These are phyloP conservation scores for Fusarium sp. DNA, from an alignment of 2,329 filamentous ascomycete genomes.

Conservation along the genomic window DNA sequence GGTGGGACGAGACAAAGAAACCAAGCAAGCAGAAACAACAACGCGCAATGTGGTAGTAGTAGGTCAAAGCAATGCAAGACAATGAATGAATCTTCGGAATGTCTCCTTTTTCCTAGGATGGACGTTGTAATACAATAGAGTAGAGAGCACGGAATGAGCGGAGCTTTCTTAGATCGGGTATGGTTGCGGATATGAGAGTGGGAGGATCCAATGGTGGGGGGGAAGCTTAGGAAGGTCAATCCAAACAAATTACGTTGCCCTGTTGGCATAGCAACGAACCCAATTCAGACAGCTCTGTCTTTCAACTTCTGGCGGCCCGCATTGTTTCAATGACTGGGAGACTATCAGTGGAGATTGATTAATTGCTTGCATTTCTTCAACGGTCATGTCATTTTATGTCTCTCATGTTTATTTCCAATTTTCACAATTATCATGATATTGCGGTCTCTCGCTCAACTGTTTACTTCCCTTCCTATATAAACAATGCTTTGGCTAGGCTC, in stretches of 20 bases:
- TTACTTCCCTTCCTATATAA: too few species aligned
- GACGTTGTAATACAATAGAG: constrained; percentile 17
- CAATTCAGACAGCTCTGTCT: constrained; percentile 11
- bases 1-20: not conserved
- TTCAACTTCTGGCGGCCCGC: constrained; percentile 15
- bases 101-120: constrained; percentile 10
- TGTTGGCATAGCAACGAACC: constrained; percentile 31
- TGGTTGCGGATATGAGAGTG: constrained; percentile 24
- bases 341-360: constrained; percentile 19
- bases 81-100: constrained; percentile 15
- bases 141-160: constrained; percentile 33
- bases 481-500: not conserved
- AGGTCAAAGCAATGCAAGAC: constrained; percentile 12
- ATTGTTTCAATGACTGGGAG: constrained; percentile 31
- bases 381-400: not conserved
- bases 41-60: not conserved
- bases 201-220: constrained; percentile 26
- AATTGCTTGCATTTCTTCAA: constrained; percentile 36
- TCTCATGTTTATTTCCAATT: not conserved
- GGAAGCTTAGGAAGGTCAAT: constrained; percentile 8
- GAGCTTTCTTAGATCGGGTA: constrained; percentile 34
- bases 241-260: constrained; percentile 40
- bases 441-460: not conserved
- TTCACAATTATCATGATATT: not conserved
- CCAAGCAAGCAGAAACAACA: constrained; percentile 11